Evolutionary conservation across 108 stramenopile species (phyloP), one percentile per base, ranked within the genome.

Genomic region (Fragilaria radians): DNA sequence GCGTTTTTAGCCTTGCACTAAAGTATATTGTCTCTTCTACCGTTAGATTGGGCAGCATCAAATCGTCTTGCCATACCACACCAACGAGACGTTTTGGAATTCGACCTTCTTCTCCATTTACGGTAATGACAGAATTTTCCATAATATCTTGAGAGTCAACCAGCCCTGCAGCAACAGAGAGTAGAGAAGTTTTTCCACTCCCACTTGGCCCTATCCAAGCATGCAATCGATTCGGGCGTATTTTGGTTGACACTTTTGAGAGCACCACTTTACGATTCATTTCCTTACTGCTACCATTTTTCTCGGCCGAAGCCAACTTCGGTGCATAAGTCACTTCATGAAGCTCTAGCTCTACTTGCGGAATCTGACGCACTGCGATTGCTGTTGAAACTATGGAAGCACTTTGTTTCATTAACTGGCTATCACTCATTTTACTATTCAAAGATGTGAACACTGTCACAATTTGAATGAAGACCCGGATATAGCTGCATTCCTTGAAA

Each of bases 21-120:
- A 88, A 93, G 49, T 65, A 71, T 32, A 93, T 77, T 17, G 83
- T 89, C 70, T 93, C 91, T 64, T 71, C 67, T 1, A 93, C 91
- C 9, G 91, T 89, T 54, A 93, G 61, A 66, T 93, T 86, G 57
- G 72, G 59, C 56, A 88, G 62, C 25, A 93, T 62, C 49, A 93
- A 75, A 71, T 93, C 91, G 56, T 93, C 91, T 49, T 93, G 91
- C 80, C 82, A 85, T 18, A 93, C 91, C 4, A 93, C 83, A 5
- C 87, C 86, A 1, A 88, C 81, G 36, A 89, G 53, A 54, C 86
- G 72, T 52, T 87, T 88, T 24, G 83, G 81, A 28, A 80, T 33
- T 2, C 55, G 28, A 0, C 80, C 76, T 47, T 66, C 58, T 42
- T 82, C 71, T 7, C 79, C 82, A 51, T 89, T 83, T 19, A 84